Percentiles rank a stretch among this genome's conserved stretches.
Conservation (phyloP, 108 stramenopile genomes). For the Skeletonema potamos region DNA sequence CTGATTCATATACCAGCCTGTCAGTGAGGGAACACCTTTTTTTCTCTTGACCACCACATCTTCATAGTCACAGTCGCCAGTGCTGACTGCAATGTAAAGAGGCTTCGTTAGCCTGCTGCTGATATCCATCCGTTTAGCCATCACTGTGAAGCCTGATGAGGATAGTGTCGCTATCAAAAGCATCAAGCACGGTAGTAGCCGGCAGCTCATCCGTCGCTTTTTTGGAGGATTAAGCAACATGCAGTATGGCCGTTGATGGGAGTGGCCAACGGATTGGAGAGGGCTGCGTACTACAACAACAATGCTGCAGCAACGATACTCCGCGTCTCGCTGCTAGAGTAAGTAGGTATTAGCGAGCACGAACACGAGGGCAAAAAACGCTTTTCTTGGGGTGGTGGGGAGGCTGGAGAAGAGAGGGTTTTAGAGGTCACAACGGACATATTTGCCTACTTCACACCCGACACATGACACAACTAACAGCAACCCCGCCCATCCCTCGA, state of each 20-base stretch:
- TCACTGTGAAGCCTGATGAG: neutral
- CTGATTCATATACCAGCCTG: slow-evolving; percentile 41
- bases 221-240: too few species aligned
- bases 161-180: neutral
- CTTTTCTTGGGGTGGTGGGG: too few species aligned
- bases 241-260: neutral
- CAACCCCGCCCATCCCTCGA: neutral
- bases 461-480: too few species aligned
- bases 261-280: too few species aligned
- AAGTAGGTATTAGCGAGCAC: too few species aligned
- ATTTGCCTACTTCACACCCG: too few species aligned
- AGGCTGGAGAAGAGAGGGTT: too few species aligned
- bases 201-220: neutral
- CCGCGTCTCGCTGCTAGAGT: neutral
- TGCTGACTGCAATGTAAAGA: neutral
- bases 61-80: neutral
- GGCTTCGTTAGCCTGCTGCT: neutral
- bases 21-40: neutral
- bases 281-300: too few species aligned
- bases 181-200: neutral
- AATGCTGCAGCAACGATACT: too few species aligned
- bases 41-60: neutral
- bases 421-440: too few species aligned
- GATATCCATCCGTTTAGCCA: neutral
- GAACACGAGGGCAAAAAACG: too few species aligned